phyloP scores from a whole-genome alignment of 1,139 yeast genomes.

The Candida tetrigidarum region DNA sequence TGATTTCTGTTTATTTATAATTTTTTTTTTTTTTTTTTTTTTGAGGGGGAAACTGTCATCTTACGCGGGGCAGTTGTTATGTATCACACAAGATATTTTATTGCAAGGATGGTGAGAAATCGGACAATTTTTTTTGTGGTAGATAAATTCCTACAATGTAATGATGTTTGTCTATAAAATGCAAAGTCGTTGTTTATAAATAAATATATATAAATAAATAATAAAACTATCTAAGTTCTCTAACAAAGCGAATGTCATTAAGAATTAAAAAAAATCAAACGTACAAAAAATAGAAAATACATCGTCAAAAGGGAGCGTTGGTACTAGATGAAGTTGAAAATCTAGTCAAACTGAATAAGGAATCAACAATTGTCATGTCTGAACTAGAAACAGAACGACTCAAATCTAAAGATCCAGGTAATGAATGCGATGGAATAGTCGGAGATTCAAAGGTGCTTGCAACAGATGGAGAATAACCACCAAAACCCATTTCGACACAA shows the following conservation, averaged over 20 bases:
- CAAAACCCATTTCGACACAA: background rate
- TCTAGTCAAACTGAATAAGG: slow-evolving; percentile 1
- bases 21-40: background rate
- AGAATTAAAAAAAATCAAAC: background rate
- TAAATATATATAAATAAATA: background rate
- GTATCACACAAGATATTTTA: background rate
- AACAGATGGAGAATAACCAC: background rate
- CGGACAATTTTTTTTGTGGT: background rate
- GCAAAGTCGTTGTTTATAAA: background rate
- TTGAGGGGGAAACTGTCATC: too few relatives aligned
- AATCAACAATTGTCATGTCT: slow-evolving; percentile 2
- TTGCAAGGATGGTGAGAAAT: background rate
- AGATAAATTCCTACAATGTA: too few relatives aligned
- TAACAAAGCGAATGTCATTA: slow-evolving; percentile 1
- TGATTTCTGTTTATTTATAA: background rate
- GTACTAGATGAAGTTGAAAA: background rate
- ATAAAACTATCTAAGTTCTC: background rate
- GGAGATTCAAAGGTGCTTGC: background rate
- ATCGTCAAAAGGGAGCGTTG: background rate
- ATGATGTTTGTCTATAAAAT: too few relatives aligned
- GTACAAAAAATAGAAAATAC: background rate
- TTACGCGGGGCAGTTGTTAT: background rate
- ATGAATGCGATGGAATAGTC: background rate
- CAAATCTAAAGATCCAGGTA: background rate
- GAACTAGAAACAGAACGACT: background rate